Evolutionary conservation across 1,284 basidiomycete species (phyloP), one percentile per base, ranked within the genome.

Genomic region (Tilletia walkeri): DNA sequence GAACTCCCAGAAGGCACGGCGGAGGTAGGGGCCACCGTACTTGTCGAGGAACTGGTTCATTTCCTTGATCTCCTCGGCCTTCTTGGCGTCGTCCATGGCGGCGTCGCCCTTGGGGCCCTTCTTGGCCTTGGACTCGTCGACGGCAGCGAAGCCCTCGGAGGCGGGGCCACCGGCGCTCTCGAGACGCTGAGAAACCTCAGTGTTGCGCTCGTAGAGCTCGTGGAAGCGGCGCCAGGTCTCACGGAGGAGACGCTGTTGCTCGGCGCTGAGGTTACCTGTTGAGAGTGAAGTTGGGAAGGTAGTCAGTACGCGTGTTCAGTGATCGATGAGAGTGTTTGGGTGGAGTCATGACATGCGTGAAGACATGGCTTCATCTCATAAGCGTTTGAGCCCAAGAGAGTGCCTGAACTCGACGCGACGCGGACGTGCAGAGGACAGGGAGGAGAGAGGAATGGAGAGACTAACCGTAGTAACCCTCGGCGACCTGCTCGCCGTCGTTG

Each of bases 1-100:
- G 67, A 81, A 81, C 68, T 81, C 76, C 79, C 79, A 82, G 41
- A 78, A 65, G 45, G 76, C 79, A 16, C 69, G 16, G 54, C 71
- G 70, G 30, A 83, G 72, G 72, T 82, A 82, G 47, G 74, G 78
- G 10, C 82, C 82, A 34, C 82, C 82, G 69, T 82, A 83, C 49
- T 76, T 83, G 74, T 75, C 73, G 69, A 83, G 73, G 69, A 79
- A 81, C 39, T 75, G 72, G 70, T 80, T 77, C 73, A 82, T 76
- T 59, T 77, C 74, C 61, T 76, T 74, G 68, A 76, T 69, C 70
- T 82, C 82, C 63, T 77, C 76, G 54, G 70, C 69, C 65, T 75
- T 73, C 70, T 80, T 80, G 54, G 79, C 79, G 67, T 80, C 82
- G 68, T 81, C 80, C 70, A 80, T 81, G 68, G 80, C 80, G 67